These are phyloP conservation scores for Tillandsia fasciculata DNA, from an alignment of 176 grass and related monocot species.

Conservation along the genomic window DNA sequence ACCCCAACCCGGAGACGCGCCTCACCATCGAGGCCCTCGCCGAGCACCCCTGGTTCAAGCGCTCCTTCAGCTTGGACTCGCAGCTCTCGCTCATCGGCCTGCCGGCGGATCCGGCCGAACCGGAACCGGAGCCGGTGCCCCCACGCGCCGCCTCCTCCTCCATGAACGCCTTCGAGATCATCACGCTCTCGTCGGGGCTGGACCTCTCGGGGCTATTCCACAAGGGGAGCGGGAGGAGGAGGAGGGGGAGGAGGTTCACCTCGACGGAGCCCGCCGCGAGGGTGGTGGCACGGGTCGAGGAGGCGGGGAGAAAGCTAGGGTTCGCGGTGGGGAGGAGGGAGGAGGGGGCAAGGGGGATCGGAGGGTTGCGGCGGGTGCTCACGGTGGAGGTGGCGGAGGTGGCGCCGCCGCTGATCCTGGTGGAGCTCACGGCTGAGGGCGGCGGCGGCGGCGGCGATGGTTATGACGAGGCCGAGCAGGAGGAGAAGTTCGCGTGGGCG, in stretches of 20 bases:
- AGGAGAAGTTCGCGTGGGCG: constrained; percentile 43
- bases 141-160: not conserved
- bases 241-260: constrained; percentile 47
- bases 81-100: constrained; percentile 36
- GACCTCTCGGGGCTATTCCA: constrained; percentile 62
- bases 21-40: constrained; percentile 32
- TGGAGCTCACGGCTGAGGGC: constrained; percentile 48
- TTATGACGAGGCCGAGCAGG: not conserved
- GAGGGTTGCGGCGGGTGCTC: constrained; percentile 19
- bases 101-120: not conserved
- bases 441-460: constrained; percentile 9
- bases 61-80: constrained; percentile 70
- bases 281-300: constrained; percentile 47
- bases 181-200: constrained; percentile 61
- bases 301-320: constrained; percentile 42
- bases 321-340: constrained; percentile 45
- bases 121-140: too few species aligned
- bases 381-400: constrained; percentile 60
- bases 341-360: not conserved
- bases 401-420: constrained; percentile 45
- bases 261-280: constrained; percentile 41
- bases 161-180: constrained; percentile 76
- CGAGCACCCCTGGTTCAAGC: constrained; percentile 69
- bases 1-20: constrained; percentile 60
- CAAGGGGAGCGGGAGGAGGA: constrained; percentile 16